Percentiles rank a stretch among this genome's conserved stretches.
phyloP scores from a whole-genome alignment of 805 yeast genomes.

The Saccharomycopsis fodiens region DNA sequence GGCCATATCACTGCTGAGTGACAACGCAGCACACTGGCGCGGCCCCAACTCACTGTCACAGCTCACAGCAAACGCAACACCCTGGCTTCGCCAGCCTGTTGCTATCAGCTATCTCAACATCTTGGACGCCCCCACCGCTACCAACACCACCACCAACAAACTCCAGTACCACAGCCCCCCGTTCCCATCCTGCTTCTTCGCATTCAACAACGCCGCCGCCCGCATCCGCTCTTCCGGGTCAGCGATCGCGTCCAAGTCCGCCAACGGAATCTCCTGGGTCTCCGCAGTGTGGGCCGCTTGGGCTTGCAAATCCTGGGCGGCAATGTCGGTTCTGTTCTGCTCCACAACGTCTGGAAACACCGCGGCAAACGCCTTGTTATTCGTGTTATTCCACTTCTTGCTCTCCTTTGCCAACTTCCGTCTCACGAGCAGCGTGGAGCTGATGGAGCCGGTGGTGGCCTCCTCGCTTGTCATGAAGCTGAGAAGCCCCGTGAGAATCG shows the following conservation, averaged over 20 bases:
- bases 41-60: too few relatives aligned
- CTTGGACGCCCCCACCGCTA: not conserved
- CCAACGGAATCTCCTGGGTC: slow-evolving; percentile 27
- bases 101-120: too few relatives aligned
- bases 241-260: slow-evolving; percentile 32
- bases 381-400: slow-evolving; percentile 47
- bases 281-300: not conserved
- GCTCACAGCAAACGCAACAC: too few relatives aligned
- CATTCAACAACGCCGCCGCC: slow-evolving; percentile 26
- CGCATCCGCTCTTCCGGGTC: slow-evolving; percentile 71
- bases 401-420: slow-evolving; percentile 51
- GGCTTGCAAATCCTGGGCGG: slow-evolving; percentile 4
- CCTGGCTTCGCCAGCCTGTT: too few relatives aligned
- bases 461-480: slow-evolving; percentile 92
- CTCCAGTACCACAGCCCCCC: not conserved
- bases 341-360: slow-evolving; percentile 66
- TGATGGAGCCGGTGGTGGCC: slow-evolving; percentile 74
- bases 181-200: not conserved
- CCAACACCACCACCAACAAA: not conserved
- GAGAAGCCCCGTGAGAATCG: slow-evolving; percentile 77
- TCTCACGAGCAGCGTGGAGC: slow-evolving; percentile 53
- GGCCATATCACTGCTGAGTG: too few relatives aligned
- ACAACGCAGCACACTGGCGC: too few relatives aligned
- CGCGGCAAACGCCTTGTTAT: slow-evolving; percentile 48
- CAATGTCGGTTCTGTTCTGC: slow-evolving; percentile 25